phyloP scores from a whole-genome alignment of 495 filamentous ascomycete species.

The Daldinia childiae region DNA sequence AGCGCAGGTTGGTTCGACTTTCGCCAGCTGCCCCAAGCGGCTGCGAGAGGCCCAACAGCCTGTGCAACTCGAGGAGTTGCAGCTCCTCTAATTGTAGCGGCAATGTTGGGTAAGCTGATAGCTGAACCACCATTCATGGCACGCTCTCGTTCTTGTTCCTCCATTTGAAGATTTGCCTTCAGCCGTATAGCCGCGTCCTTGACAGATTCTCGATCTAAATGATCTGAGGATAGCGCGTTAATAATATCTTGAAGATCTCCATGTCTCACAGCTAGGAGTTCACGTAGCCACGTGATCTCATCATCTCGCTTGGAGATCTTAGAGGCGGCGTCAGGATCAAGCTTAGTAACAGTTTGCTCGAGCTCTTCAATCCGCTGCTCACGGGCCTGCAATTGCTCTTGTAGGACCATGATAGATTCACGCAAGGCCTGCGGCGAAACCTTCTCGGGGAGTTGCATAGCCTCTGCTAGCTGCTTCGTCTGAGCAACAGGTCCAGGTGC shows the following conservation, averaged over 20 bases:
- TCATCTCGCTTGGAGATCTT: slow-evolving; percentile 89
- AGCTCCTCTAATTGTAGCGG: slow-evolving; percentile 63
- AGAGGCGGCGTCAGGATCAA: slow-evolving; percentile 75
- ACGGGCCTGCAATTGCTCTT: slow-evolving; percentile 94
- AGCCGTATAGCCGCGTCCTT: slow-evolving; percentile 92
- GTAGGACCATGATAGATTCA: slow-evolving; percentile 94
- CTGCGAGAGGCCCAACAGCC: slow-evolving; percentile 78
- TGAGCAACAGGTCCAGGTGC: slow-evolving; percentile 52
- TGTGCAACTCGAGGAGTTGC: slow-evolving; percentile 81
- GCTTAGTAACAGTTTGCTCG: slow-evolving; percentile 70
- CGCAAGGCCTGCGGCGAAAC: slow-evolving; percentile 92
- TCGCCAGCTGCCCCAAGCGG: slow-evolving; percentile 75
- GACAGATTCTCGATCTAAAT: slow-evolving; percentile 77
- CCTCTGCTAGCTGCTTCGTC: slow-evolving; percentile 57
- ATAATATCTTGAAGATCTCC: slow-evolving; percentile 95
- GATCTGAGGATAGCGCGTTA: slow-evolving; percentile 73
- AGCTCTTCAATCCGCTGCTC: slow-evolving; percentile 88
- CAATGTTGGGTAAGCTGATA: slow-evolving; percentile 63
- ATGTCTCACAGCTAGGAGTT: slow-evolving; percentile 87
- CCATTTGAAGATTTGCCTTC: slow-evolving; percentile 95
- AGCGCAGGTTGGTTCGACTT: slow-evolving; percentile 75
- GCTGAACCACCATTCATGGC: slow-evolving; percentile 66
- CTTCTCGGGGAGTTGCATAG: slow-evolving; percentile 75
- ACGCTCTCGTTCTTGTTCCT: slow-evolving; percentile 87
- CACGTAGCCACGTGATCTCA: slow-evolving; percentile 95